Conservation (phyloP, 2,329 filamentous ascomycete genomes). For the Mycogone perniciosa region DNA sequence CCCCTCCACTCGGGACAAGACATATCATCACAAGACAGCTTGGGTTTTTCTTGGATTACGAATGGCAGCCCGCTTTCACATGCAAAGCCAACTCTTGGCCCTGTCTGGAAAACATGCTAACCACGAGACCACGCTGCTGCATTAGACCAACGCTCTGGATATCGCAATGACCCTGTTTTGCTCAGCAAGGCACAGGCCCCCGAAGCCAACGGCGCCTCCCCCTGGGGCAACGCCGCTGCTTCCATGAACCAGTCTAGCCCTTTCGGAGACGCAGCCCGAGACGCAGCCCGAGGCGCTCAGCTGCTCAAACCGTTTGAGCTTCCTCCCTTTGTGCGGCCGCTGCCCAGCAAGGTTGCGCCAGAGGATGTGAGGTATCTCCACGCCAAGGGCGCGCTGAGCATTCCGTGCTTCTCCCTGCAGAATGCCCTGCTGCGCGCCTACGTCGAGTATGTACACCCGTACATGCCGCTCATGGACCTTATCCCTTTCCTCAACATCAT, state of each 20-base stretch:
- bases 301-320: conserved; percentile 45
- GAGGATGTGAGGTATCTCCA: conserved; percentile 81
- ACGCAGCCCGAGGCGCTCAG: conserved; percentile 32
- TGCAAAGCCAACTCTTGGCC: conserved; percentile 8
- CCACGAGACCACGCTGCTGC: conserved; percentile 22
- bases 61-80: conserved; percentile 11
- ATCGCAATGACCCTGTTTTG: conserved; percentile 27
- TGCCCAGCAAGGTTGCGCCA: conserved; percentile 67
- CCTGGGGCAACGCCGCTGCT: conserved; percentile 12
- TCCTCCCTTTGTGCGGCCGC: conserved; percentile 67
- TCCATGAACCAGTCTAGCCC: conserved; percentile 23
- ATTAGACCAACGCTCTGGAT: conserved; percentile 31
- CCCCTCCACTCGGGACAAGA: background rate
- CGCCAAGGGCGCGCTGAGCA: conserved; percentile 74
- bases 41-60: background rate
- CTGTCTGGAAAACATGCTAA: conserved; percentile 20
- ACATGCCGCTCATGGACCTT: conserved; percentile 80
- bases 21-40: conserved; percentile 6
- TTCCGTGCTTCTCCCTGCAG: conserved; percentile 65
- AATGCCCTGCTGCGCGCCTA: conserved; percentile 78
- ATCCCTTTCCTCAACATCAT: conserved; percentile 54
- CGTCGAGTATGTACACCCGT: conserved; percentile 85
- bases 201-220: conserved; percentile 19
- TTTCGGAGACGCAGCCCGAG: conserved; percentile 30
- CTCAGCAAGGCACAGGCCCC: conserved; percentile 17